These are phyloP conservation scores for Corniculantispora saksenae DNA, from an alignment of 2,329 filamentous ascomycete species.

Conservation along the genomic window DNA sequence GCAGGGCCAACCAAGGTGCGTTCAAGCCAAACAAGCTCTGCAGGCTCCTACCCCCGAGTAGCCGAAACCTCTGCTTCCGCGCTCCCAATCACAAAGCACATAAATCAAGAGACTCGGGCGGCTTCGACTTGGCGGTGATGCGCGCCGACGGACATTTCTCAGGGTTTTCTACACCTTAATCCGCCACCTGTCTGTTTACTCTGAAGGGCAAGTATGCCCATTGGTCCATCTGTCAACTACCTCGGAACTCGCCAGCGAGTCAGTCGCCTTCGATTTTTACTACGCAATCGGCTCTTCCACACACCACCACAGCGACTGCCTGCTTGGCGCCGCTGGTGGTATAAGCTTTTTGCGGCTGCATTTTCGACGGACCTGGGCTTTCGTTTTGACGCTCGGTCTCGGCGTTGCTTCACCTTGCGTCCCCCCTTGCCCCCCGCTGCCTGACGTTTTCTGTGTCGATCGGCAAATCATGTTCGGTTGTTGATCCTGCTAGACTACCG, in stretches of 20 bases:
- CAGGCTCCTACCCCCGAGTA: too few species aligned
- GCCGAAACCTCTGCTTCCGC: too few species aligned
- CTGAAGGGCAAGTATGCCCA: background rate
- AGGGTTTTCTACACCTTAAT: too few species aligned
- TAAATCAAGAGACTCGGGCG: too few species aligned
- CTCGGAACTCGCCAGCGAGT: constrained; percentile 14
- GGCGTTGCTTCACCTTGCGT: background rate
- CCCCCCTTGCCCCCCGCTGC: too few species aligned
- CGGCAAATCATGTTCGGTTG: background rate
- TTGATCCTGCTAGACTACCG: too few species aligned
- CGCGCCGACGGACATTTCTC: too few species aligned
- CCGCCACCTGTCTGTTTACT: too few species aligned
- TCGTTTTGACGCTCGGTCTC: background rate
- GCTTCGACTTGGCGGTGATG: too few species aligned
- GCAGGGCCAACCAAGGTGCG: background rate
- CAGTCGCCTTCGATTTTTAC: background rate
- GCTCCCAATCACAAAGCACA: too few species aligned
- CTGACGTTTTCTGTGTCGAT: too few species aligned
- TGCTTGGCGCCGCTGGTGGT: background rate
- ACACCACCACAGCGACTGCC: background rate
- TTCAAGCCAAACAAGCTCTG: too few species aligned
- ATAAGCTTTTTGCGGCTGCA: background rate
- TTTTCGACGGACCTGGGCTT: background rate
- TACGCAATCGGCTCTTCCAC: background rate
- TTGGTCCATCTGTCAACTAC: background rate